Conservation (phyloP, 805 yeast genomes). For the Ogataea henricii region DNA sequence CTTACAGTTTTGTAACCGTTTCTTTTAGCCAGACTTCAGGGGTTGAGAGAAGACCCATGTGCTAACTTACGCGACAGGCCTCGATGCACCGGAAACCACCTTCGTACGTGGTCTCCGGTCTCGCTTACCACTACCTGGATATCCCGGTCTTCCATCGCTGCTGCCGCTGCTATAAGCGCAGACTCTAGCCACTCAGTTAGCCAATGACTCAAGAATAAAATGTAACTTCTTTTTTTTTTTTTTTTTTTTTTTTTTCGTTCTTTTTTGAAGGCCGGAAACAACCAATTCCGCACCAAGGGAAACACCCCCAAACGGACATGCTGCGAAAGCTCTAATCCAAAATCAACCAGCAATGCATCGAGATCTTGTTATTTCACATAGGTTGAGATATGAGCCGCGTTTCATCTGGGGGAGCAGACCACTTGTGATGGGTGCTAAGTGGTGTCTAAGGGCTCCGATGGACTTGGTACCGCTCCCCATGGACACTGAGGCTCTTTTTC, state of each 20-base stretch:
- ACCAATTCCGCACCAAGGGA: not conserved
- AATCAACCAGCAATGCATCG: not conserved
- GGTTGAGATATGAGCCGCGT: not conserved
- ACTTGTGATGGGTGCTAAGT: too few relatives aligned
- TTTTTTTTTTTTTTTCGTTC: not conserved
- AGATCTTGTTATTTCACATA: not conserved
- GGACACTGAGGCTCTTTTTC: too few relatives aligned
- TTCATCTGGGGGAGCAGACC: not conserved
- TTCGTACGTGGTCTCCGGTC: too few relatives aligned
- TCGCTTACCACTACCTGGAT: too few relatives aligned
- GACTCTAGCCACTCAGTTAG: not conserved
- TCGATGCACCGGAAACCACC: too few relatives aligned
- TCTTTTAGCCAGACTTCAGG: not conserved
- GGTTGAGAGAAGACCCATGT: not conserved
- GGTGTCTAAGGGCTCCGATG: too few relatives aligned
- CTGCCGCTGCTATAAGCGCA: too few relatives aligned
- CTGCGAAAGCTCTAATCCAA: conserved; percentile 1
- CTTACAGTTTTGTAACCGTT: not conserved
- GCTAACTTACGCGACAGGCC: too few relatives aligned
- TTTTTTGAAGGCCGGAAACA: conserved; percentile 2
- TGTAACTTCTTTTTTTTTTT: conserved; percentile 3
- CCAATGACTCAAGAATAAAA: not conserved
- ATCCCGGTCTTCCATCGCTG: too few relatives aligned
- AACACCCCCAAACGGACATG: not conserved
- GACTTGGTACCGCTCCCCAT: too few relatives aligned